Conservation (phyloP, 257 asterid species). For the Schizonepeta tenuifolia region DNA sequence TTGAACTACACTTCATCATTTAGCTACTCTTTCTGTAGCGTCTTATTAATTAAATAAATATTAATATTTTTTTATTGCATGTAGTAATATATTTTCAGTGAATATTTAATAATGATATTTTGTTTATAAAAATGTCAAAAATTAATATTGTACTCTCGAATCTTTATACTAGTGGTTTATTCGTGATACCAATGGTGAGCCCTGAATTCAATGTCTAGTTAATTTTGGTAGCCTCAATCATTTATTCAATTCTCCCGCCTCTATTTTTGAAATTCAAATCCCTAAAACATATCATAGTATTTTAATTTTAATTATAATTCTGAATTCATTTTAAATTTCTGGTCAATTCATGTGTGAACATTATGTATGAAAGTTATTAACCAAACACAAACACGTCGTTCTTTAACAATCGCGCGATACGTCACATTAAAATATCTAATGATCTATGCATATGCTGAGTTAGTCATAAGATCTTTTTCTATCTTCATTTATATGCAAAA, state of each 20-base stretch:
- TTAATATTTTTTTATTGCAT: no score
- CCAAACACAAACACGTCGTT: neutral
- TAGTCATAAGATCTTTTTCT: no score
- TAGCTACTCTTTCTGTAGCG: no score
- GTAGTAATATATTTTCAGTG: no score
- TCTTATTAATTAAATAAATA: no score
- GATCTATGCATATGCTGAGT: no score
- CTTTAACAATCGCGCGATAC: no score
- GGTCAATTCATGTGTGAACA: neutral
- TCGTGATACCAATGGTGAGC: neutral
- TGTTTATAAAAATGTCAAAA: neutral
- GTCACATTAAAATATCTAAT: no score
- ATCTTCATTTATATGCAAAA: no score
- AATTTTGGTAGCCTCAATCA: neutral
- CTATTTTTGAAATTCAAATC: neutral
- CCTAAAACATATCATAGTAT: no score
- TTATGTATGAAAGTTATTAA: neutral
- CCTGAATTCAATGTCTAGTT: neutral
- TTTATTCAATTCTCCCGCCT: neutral
- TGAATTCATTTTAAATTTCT: neutral
- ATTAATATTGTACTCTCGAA: neutral
- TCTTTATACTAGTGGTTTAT: neutral
- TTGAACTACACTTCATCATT: no score
- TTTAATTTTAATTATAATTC: neutral
- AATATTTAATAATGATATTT: no score